Percentiles rank a stretch among this genome's conserved stretches.
Conservation (phyloP, 2,329 filamentous ascomycete genomes). For the Acrodontium crateriforme region DNA sequence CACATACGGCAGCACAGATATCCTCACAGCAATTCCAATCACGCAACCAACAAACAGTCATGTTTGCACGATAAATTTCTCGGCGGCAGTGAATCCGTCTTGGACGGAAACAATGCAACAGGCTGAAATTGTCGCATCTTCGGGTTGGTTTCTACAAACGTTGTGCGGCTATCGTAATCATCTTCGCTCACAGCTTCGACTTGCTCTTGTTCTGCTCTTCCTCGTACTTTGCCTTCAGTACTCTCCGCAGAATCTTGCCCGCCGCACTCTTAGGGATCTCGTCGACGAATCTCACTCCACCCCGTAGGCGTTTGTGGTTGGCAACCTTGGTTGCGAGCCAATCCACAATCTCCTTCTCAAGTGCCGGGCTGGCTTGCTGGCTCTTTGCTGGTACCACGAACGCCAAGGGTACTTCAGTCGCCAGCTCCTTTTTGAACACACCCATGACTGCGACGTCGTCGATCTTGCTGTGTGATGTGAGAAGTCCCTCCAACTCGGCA, state of each 20-base stretch:
- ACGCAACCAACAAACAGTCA: no score
- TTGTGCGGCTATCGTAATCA: no score
- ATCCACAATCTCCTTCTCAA: constrained; percentile 27
- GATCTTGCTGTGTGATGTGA: constrained; percentile 28
- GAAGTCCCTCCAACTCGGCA: constrained; percentile 33
- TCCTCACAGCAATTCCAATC: no score
- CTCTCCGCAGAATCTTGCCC: constrained; percentile 32
- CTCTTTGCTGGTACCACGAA: constrained; percentile 27
- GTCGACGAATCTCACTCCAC: constrained; percentile 30
- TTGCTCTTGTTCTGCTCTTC: constrained; percentile 26
- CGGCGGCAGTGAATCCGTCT: no score
- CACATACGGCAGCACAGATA: no score
- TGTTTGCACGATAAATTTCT: no score
- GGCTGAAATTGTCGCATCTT: no score
- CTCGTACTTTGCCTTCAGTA: constrained; percentile 29
- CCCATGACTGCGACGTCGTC: constrained; percentile 33
- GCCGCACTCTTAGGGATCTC: constrained; percentile 33
- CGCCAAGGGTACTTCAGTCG: constrained; percentile 32
- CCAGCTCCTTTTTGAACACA: constrained; percentile 30
- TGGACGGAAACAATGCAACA: no score
- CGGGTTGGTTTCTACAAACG: no score
- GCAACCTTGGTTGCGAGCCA: constrained; percentile 32
- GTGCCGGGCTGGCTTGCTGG: constrained; percentile 15
- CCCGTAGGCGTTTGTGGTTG: constrained; percentile 31
- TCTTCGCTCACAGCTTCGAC: no score